A percentile compares a stretch with the other conserved stretches of the same genome.
Evolutionary conservation across 306 rosid genomes (phyloP).

Genomic region (Vicia villosa): DNA sequence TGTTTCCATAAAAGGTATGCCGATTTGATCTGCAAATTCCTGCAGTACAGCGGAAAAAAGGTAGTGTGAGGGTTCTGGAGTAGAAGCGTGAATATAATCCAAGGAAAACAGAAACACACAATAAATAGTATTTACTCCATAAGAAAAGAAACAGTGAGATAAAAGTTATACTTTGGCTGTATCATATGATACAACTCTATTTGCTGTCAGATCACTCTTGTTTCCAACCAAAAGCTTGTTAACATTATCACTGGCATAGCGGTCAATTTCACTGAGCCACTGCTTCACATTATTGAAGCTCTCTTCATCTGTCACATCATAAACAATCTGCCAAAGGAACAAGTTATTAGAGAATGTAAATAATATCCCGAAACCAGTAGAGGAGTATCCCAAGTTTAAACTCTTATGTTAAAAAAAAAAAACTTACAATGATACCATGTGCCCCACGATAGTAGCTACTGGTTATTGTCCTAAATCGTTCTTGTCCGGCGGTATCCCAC

Average conservation of each 20-base stretch:
- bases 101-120: not conserved
- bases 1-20: constrained; percentile 62
- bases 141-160: constrained; percentile 22
- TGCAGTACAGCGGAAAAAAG: constrained; percentile 14
- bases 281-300: constrained; percentile 64
- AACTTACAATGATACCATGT: constrained; percentile 63
- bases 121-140: constrained; percentile 7
- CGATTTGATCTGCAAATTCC: constrained; percentile 58
- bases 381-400: constrained; percentile 10
- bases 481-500: constrained; percentile 71
- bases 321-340: constrained; percentile 49
- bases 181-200: constrained; percentile 56
- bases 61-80: constrained; percentile 8
- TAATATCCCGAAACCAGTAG: constrained; percentile 14
- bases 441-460: constrained; percentile 67
- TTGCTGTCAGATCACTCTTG: constrained; percentile 60
- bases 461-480: constrained; percentile 61
- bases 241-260: constrained; percentile 60
- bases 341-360: constrained; percentile 22
- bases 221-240: constrained; percentile 66
- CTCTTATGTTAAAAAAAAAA: constrained; percentile 23
- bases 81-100: constrained; percentile 13
- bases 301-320: constrained; percentile 61
- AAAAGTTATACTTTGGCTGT: constrained; percentile 48
- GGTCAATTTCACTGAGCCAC: constrained; percentile 67